Base-by-base conservation (phyloP, 192 early-diverging fungal species). In the Lobosporangium transversale region DNA sequence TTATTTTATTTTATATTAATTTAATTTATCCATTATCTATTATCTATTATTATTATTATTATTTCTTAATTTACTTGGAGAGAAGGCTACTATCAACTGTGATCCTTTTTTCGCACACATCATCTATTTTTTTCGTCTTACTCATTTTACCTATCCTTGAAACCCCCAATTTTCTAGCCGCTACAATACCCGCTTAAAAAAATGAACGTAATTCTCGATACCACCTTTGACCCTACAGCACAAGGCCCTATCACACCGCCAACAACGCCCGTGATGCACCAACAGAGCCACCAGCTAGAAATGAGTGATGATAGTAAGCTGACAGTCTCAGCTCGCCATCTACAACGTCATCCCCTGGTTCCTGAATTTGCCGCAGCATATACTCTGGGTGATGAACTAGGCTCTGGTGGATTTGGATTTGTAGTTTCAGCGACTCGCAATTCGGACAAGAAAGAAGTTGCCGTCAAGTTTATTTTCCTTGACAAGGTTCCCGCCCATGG, bases 401-500 rank as follows among this genome's bases (percentile, higher is more conserved):
- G 90, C 24, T 83, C 80, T 45, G 91, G 91, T 23, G 91, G 89
- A 12, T 90, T 90, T 70, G 91, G 90, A 15, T 87, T 90, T 78
- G 91, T 90, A 1, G 74, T 88, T 7, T 81, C 85, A 2, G 90
- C 88, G 4, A 71, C 79, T 1, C 83, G 85, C 48, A 70, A 67
- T 15, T 47, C 60, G 2, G 88, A 88, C 62, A 68, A 68, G 9
- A 59, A 70, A 11, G 89, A 91, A 68, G 86, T 91, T 11, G 91
- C 91, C 2, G 89, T 93, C 58, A 93, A 93, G 74, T 88, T 93
- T 56, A 93, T 93, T 36, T 79, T 87, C 55, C 74, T 71, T 5
- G 56, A 84, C 42, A 87, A 86, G 52, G 83, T 87, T 11, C 84
- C 86, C 4, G 76, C 68, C 37, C 71, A 79, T 55, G 67, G 69